Base-by-base conservation (phyloP, 371 early-diverging fungal species). In the Rhizopus arrhizus region DNA sequence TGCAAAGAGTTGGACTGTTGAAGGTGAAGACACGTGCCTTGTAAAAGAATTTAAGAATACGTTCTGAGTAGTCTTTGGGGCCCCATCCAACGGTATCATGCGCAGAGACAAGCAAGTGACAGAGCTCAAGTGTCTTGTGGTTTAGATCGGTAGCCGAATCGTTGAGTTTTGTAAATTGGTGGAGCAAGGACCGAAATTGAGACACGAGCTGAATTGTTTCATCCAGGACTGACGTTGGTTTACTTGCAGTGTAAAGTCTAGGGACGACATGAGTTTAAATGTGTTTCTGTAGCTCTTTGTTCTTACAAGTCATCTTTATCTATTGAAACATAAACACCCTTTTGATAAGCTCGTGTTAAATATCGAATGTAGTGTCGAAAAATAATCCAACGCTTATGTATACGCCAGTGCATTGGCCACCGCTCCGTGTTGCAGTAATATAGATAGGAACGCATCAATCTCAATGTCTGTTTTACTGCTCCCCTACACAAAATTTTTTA, bases 1-100 rank as follows among this genome's bases (percentile, higher is more conserved):
- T 85, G 28, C 86, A 49, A 29, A 89, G 75, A 5, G 79, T 76
- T 5, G 87, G 80, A 45, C 86, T 89, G 63, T 92, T 89, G 68
- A 87, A 91, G 0, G 91, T 91, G 47, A 78, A 78, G 59, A 78
- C 77, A 1, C 85, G 75, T 8, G 83, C 78, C 13, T 81, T 77
- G 49, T 85, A 84, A 49, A 91, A 69, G 40, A 66, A 75, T 38
- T 33, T 38, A 7, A 49, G 32, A 4, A 40, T 55, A 34, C 50
- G 53, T 31, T 69, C 65, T 43, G 45, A 61, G 60, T 65, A 61
- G 2, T 53, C 53, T 1, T 16, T 33, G 1, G 61, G 43, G 1
- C 77, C 77, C 77, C 77, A 77, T 13, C 77, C 77, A 13, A 77
- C 62, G 5, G 61, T 56, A n/a, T 74, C 72, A 42, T 77, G 77